A percentile compares a stretch with the other conserved stretches of the same genome.
These are phyloP conservation scores for Leccinum variicolor DNA, from an alignment of 768 basidiomycete species.

Conservation along the genomic window DNA sequence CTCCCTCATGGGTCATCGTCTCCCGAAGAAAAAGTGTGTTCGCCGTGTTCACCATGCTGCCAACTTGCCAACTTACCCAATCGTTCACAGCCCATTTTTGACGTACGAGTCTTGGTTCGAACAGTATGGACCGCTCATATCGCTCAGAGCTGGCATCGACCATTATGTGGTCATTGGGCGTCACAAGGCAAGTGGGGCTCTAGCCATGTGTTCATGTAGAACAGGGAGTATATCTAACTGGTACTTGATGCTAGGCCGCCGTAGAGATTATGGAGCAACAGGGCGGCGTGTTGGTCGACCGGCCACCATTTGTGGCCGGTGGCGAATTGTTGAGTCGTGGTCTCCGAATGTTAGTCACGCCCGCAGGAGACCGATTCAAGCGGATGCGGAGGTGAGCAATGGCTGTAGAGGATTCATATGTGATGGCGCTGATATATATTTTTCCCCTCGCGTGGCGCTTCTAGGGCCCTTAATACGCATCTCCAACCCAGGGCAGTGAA, in stretches of 20 bases:
- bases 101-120: conserved; percentile 50
- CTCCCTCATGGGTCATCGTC: conserved; percentile 1
- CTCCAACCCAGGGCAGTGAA: conserved; percentile 46
- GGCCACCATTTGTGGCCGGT: conserved; percentile 39
- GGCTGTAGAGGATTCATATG: no score
- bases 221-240: neutral
- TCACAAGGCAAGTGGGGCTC: conserved; percentile 7
- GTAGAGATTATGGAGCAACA: conserved; percentile 61
- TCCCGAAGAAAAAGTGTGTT: conserved; percentile 4
- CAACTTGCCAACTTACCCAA: neutral
- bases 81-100: conserved; percentile 5
- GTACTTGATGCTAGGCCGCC: conserved; percentile 38
- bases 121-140: conserved; percentile 54
- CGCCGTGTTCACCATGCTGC: neutral
- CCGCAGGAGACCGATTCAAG: conserved; percentile 49
- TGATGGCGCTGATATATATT: neutral
- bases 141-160: conserved; percentile 42
- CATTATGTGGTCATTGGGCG: conserved; percentile 20
- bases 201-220: neutral
- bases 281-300: conserved; percentile 31
- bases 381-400: conserved; percentile 47
- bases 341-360: conserved; percentile 48
- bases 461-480: conserved; percentile 51
- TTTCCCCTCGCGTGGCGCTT: conserved; percentile 9
- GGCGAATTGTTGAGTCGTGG: conserved; percentile 53